These are phyloP conservation scores for Pilatotrama ljubarskyi DNA, from an alignment of 768 basidiomycete species.

Conservation along the genomic window DNA sequence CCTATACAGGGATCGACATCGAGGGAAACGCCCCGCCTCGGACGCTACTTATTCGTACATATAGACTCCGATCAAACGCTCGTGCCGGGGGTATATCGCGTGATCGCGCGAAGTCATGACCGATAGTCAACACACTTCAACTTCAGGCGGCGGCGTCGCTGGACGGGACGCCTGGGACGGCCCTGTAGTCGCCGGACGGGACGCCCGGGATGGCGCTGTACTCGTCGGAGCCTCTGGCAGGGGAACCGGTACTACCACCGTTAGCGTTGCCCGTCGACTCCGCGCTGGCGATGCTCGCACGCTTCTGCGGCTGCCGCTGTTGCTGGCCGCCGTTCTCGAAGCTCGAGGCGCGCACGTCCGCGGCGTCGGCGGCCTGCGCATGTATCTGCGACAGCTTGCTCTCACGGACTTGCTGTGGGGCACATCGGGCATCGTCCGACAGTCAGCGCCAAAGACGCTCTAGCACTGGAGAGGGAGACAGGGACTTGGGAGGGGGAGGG, in stretches of 20 bases:
- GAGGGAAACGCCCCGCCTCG: no score
- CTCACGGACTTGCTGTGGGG: conserved; percentile 25
- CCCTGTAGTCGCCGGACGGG: neutral
- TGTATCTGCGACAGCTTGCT: conserved; percentile 29
- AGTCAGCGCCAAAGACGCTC: neutral
- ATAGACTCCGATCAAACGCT: neutral
- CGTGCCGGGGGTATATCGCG: neutral
- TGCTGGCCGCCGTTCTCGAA: neutral
- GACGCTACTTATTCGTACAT: neutral
- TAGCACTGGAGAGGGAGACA: no score
- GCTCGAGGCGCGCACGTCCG: conserved; percentile 12
- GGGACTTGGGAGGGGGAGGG: neutral
- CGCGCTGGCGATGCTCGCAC: neutral
- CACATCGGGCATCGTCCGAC: neutral
- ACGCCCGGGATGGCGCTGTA: no score
- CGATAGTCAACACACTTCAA: neutral
- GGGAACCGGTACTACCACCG: no score
- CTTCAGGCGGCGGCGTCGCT: neutral
- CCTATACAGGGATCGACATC: no score
- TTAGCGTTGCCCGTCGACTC: neutral
- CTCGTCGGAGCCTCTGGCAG: no score
- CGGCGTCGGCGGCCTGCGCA: conserved; percentile 23
- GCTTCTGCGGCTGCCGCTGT: no score
- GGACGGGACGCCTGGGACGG: neutral
- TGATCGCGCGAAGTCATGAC: neutral